Base-by-base conservation (phyloP, 2,329 filamentous ascomycete genomes). In the Teratosphaeria viscida region DNA sequence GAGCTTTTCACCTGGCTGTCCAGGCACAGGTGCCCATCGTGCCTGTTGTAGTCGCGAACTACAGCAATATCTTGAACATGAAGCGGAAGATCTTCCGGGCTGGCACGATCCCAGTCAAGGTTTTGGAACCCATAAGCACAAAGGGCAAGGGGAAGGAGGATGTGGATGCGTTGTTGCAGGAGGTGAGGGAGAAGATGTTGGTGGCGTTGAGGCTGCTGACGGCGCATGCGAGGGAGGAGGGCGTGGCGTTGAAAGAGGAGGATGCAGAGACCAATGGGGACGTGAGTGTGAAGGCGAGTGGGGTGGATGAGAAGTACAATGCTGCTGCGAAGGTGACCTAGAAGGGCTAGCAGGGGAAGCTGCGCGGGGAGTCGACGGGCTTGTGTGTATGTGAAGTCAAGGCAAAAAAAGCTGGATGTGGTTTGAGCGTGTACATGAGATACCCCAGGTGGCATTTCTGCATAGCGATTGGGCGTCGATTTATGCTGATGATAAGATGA, bases 21-120 rank as follows among this genome's bases (percentile, higher is more conserved):
- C 89, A 97, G 79, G 92, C 92, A 2, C 88, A 90, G 65, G 94
- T 96, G 5, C 92, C 92, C 29, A 89, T 99, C 68, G 87, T 99
- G 3, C 94, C 94, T 0, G 82, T 95, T 39, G 78, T 80, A 2
- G 73, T 75, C n/a, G 79, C 77, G 23, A 81, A 80, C 65, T 81
- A 81, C 67, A 72, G 66, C 62, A 73, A 80, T 61, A 71, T 81
- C 2, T 62, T 81, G 37, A 76, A 78, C 60, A 65, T 78, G 19
- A 76, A 77, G 72, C 71, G 66, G 63, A 74, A 73, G 69, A 67
- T 68, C 5, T 78, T 79, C 61, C 63, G 63, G 16, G 70, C 72
- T 2, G 78, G 78, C 5, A 68, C 67, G 0, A 72, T 97, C 61
- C 88, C 89, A 12, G 79, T 71, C 14, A 62, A 63, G 89, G 89